Base-by-base conservation (phyloP, 129 eudicot genomes). In the Flaveria trinervia region DNA sequence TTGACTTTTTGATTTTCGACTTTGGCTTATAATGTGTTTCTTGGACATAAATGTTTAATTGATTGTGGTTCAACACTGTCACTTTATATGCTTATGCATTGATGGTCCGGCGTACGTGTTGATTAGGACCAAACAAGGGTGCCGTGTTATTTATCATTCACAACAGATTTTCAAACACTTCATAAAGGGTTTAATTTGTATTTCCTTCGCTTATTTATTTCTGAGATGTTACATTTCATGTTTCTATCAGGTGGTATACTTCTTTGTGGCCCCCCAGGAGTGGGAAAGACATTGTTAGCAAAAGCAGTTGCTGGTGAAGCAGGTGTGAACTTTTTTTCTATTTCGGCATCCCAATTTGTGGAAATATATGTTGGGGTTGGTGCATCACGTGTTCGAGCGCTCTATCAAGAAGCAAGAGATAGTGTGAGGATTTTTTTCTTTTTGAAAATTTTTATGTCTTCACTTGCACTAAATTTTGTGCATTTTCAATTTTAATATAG, bases 221-320 rank as follows among this genome's bases (percentile, higher is more conserved):
- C 14, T 65, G 71, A 74, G 51, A 71, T 22, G 3, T 46, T 36
- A 50, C 23, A 39, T 45, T 46, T 13, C 65, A 33, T 61, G 70
- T 12, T 71, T 75, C 13, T 80, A 70, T 72, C 83, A 93, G 98
- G 98, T 49, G 98, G 98, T 44, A 91, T 94, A 78, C 98, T 94
- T 73, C 97, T 94, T 65, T 94, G 93, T 89, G 98, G 98, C 1
- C 98, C 98, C 75, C 98, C 98, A 10, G 98, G 98, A 39, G 98
- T 91, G 79, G 97, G 98, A 70, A 94, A 94, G 85, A 94, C 98
- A 11, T 81, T 90, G 79, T 81, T 94, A 67, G 98, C 98, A 72
- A 94, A 94, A 82, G 98, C 98, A 46, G 98, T 94, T 59, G 98
- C 98, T 69, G 97, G 98, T 78, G 98, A 94, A 85, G 98, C 98